Percentiles rank a stretch among this genome's conserved stretches.
Conservation (phyloP, 805 yeast genomes). For the Candida tammaniensis region DNA sequence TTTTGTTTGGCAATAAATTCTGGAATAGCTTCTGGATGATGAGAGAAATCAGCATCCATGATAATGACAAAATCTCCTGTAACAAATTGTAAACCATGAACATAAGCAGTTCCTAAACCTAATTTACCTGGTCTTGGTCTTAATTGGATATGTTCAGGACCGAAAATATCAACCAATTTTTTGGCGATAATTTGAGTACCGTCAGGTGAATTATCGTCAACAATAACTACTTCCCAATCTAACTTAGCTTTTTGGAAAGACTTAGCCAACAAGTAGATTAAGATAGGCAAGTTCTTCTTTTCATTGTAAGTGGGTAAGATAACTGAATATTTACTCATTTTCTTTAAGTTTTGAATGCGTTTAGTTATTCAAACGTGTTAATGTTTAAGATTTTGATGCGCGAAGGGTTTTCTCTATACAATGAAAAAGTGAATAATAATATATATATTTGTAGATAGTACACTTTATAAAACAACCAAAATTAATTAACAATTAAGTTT, state of each 20-base stretch:
- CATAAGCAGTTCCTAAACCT: constrained; percentile 79
- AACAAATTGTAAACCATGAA: constrained; percentile 69
- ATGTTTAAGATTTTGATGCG: too few species aligned
- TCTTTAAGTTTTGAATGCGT: too few species aligned
- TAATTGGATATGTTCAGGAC: constrained; percentile 57
- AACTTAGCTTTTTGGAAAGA: constrained; percentile 57
- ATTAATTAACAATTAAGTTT: too few species aligned
- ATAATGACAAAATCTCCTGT: constrained; percentile 74
- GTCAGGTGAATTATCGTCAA: constrained; percentile 78
- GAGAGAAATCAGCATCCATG: constrained; percentile 84
- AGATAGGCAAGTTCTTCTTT: constrained; percentile 60
- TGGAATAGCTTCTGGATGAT: constrained; percentile 79
- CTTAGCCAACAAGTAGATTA: constrained; percentile 65
- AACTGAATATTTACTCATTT: constrained; percentile 64
- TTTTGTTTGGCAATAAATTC: constrained; percentile 66
- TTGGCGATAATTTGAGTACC: constrained; percentile 76
- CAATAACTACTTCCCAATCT: constrained; percentile 75
- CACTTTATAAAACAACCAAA: too few species aligned
- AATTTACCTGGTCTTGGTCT: constrained; percentile 74
- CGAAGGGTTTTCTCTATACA: too few species aligned
- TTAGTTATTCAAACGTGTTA: too few species aligned
- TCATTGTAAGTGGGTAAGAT: constrained; percentile 80
- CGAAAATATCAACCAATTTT: constrained; percentile 55
- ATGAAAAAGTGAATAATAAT: too few species aligned
- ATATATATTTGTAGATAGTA: too few species aligned